Evolutionary conservation across 2,329 filamentous ascomycete genomes (phyloP), one percentile per base, ranked within the genome.

Genomic region (Pseudomassariella vexata): DNA sequence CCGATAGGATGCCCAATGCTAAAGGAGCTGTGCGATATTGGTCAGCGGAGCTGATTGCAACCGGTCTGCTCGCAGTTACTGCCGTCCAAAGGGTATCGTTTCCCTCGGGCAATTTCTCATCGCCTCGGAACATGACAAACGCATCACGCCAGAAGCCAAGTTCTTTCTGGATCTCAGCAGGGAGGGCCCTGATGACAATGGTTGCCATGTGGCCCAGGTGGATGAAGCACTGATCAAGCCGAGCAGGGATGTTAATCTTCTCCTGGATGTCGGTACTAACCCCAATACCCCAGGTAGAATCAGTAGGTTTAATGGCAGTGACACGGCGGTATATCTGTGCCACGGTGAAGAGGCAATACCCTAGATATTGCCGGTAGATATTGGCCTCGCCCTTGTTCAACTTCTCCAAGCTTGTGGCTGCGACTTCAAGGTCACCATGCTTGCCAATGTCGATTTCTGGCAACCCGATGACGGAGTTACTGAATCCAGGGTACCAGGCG

Each of bases 321-420:
- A 54, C 51, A 12, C 47, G 48, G 33, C 43, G 45, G 27, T 54
- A 55, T 16, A 56, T 37, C 24, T 54, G 48, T 24, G 32, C 35
- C 18, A 54, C 41, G 11, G 55, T 38, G n/a, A 38, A 49, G 7
- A 55, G 32, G 19, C 34, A 49, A 32, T 49, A 55, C 28, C 39
- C 45, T 15, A 46, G 30, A 14, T 50, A 31, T 24, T 45, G 43
- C 14, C 40, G 35, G 8, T 36, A 32, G 6, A 23, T 14, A 5
- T 26, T 32, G 6, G 12, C 14, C 4, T 31, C 37, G 18, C 37
- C 35, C 10, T 17, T 9, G 5, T 37, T 25, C 14, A 43, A 18
- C 2, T 33, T 37, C 14, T 44, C 36, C 5, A 48, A 29, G 5
- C 16, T 25, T 14, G 40, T 35, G 4, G 18, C 21, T 12, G 35